Base-by-base conservation (phyloP, 2,329 filamentous ascomycete species). In the Shiraia bambusicola region DNA sequence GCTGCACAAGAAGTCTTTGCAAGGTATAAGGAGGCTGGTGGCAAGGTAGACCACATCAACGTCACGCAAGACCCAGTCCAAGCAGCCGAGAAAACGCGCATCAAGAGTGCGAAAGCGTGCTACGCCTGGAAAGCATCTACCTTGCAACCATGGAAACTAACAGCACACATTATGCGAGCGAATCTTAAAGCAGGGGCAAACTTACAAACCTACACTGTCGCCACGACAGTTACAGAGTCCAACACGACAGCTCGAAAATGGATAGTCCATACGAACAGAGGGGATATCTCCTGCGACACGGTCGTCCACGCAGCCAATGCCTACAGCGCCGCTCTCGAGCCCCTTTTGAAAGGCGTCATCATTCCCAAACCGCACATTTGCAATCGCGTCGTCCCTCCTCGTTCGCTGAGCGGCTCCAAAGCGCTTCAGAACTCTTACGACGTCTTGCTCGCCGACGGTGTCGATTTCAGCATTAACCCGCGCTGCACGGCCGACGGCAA, bases 381-480 rank as follows among this genome's bases (percentile, higher is more conserved):
- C 40, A 57, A 53, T 24, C 56, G 44, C 22, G 51, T 59, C 9
- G 30, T 61, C 2, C 59, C 59, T 1, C 54, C 57, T 4, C 52
- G 50, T 12, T 17, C 42, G 3, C 41, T 42, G 29, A 54, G 50
- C 15, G 59, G 57, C 1, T 56, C 52, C 0, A 48, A 50, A 17
- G 52, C 54, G 10, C 40, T 61, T 4, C 39, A 45, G n/a, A 63
- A 68, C 36, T 66, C 63, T 1, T 68, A 67, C 25, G 61, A 58
- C 8, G 51, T 67, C 10, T 45, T 67, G 4, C 49, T 66, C 7
- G 50, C 59, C 1, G 48, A 60, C 12, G 62, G 64, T 1, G 63
- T 34, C 0, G 34, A 67, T 0, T 58, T 66, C 37, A 65, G 55
- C 29, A 66, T 68, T 42, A 68, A 68, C 34, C 58, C 64, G 10